These are phyloP conservation scores for Penicillium alfredii DNA, from an alignment of 495 filamentous ascomycete genomes.

Conservation along the genomic window DNA sequence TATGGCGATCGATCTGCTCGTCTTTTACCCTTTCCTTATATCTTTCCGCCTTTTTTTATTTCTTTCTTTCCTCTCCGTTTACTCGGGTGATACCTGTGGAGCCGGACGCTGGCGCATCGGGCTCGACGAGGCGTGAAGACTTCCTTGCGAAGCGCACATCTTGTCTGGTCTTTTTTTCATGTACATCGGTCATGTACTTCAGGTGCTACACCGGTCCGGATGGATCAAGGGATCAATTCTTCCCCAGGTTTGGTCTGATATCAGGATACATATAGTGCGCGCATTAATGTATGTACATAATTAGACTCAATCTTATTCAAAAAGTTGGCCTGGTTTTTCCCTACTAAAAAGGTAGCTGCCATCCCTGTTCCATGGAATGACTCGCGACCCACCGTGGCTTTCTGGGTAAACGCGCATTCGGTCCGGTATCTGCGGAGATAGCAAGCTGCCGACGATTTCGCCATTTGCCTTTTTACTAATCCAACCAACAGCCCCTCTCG, in stretches of 20 bases:
- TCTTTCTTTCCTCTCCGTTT: too few species aligned
- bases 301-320: slow-evolving; percentile 24
- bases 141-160: slow-evolving; percentile 11
- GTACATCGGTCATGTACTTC: slow-evolving; percentile 11
- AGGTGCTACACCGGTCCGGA: too few species aligned
- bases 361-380: too few species aligned
- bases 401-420: too few species aligned
- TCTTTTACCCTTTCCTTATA: slow-evolving; percentile 18
- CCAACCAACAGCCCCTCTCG: slow-evolving; percentile 13
- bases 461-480: slow-evolving; percentile 26
- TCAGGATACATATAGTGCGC: slow-evolving; percentile 22
- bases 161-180: slow-evolving; percentile 21
- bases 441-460: slow-evolving; percentile 11
- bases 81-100: slow-evolving; percentile 14
- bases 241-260: slow-evolving; percentile 12
- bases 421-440: slow-evolving; percentile 2
- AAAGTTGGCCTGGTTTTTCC: slow-evolving; percentile 17
- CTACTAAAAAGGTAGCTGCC: too few species aligned
- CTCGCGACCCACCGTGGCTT: too few species aligned
- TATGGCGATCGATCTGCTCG: slow-evolving; percentile 20
- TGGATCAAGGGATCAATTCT: too few species aligned
- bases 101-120: slow-evolving; percentile 24
- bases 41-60: slow-evolving; percentile 10
- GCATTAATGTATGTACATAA: slow-evolving; percentile 31
- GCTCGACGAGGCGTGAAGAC: slow-evolving; percentile 2